These are phyloP conservation scores for Nicotiana tomentosiformis DNA, from an alignment of 257 asterid genomes.

Conservation along the genomic window DNA sequence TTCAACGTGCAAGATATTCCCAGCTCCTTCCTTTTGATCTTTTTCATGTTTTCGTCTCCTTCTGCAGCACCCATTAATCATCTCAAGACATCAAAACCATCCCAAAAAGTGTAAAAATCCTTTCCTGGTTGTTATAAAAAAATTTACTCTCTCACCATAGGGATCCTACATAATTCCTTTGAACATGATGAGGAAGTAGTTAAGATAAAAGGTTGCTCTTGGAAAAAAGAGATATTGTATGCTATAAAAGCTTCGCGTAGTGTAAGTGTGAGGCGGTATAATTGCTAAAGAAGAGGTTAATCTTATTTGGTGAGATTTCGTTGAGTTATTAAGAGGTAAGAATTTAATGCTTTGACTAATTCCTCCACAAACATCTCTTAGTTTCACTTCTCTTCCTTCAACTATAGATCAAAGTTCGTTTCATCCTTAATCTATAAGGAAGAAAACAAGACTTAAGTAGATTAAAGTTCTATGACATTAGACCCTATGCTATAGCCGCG, in stretches of 20 bases:
- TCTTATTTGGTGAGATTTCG: not conserved
- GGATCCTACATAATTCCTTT: not conserved
- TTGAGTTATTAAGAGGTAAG: not conserved
- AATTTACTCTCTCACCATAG: too few species aligned
- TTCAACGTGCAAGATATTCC: conserved; percentile 90
- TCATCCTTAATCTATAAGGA: not conserved
- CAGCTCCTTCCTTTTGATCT: conserved; percentile 50
- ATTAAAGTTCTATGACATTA: not conserved
- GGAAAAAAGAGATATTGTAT: not conserved
- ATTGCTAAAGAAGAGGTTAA: conserved; percentile 31
- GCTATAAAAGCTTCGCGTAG: not conserved
- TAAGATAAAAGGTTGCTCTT: not conserved
- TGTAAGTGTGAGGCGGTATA: conserved; percentile 12
- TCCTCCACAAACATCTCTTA: conserved; percentile 22
- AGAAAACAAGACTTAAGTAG: not conserved
- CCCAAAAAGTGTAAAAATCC: too few species aligned
- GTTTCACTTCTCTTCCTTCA: conserved; percentile 10
- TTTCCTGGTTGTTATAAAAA: too few species aligned
- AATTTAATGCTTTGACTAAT: conserved; percentile 24
- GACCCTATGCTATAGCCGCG: not conserved
- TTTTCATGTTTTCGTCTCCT: conserved; percentile 37
- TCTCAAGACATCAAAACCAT: too few species aligned
- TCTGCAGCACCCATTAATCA: conserved; percentile 22
- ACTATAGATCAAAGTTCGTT: not conserved
- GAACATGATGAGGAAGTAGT: not conserved